phyloP scores from a whole-genome alignment of 768 basidiomycete genomes.

The Psilocybe azurescens region DNA sequence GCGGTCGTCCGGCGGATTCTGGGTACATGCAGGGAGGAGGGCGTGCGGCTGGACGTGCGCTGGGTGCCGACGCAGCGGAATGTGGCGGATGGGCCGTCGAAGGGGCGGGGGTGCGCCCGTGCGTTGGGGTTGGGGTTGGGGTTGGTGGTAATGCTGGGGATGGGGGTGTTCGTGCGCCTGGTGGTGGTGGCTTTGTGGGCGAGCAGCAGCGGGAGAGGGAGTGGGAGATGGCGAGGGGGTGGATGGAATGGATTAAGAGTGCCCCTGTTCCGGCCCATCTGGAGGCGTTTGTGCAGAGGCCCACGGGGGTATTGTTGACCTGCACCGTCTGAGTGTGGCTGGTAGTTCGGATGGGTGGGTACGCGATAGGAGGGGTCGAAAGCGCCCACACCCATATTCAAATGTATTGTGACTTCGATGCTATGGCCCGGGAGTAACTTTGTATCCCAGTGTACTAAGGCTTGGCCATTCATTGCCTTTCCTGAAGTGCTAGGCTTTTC shows the following conservation, averaged over 20 bases:
- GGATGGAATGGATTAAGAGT: not conserved
- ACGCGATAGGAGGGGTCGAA: no score
- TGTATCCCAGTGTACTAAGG: no score
- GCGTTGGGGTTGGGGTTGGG: not conserved
- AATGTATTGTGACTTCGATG: no score
- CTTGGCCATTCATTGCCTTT: no score
- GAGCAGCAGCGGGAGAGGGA: no score
- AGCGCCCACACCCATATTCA: no score
- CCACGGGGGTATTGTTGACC: not conserved
- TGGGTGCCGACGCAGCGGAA: constrained; percentile 32
- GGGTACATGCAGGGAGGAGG: constrained; percentile 27
- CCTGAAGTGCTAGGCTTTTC: no score
- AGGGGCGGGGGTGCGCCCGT: constrained; percentile 12
- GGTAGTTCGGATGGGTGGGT: no score
- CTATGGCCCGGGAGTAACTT: no score
- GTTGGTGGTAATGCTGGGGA: not conserved
- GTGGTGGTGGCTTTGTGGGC: no score
- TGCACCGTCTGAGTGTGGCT: no score
- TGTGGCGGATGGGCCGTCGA: constrained; percentile 29
- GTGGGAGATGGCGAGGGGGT: not conserved
- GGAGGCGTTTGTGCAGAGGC: not conserved
- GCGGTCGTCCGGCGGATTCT: constrained; percentile 30
- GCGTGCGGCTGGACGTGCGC: constrained; percentile 17
- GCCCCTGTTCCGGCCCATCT: not conserved
- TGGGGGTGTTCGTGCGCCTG: not conserved